These are phyloP conservation scores for Tylopilus sp. DNA, from an alignment of 768 basidiomycete genomes.

Conservation along the genomic window DNA sequence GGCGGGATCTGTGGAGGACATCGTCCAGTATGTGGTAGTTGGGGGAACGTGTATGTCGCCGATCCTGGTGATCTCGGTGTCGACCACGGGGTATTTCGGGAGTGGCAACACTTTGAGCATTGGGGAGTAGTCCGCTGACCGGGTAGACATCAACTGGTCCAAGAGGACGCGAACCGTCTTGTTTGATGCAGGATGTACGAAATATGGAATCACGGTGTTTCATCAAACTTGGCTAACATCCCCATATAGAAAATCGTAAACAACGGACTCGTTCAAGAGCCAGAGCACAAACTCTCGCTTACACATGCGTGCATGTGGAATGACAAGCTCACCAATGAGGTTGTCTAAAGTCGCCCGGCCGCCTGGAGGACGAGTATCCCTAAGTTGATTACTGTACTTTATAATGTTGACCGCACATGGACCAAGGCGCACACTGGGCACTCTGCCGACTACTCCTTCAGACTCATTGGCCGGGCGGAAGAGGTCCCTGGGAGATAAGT, in stretches of 20 bases:
- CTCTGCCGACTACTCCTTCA: slow-evolving; percentile 73
- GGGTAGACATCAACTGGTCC: slow-evolving; percentile 32
- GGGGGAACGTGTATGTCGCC: slow-evolving; percentile 13
- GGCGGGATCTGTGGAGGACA: slow-evolving; percentile 15
- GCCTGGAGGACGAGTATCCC: slow-evolving; percentile 52
- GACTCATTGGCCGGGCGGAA: slow-evolving; percentile 66
- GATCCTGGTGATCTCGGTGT: slow-evolving; percentile 5
- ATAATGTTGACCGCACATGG: slow-evolving; percentile 87
- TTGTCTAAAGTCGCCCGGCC: slow-evolving; percentile 52
- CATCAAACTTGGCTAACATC: background rate
- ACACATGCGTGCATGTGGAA: slow-evolving; percentile 77
- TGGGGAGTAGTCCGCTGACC: slow-evolving; percentile 34
- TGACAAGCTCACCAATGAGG: slow-evolving; percentile 63
- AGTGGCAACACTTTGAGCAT: slow-evolving; percentile 79
- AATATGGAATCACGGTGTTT: slow-evolving; percentile 74
- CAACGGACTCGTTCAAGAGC: slow-evolving; percentile 76
- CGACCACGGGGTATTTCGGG: slow-evolving; percentile 47
- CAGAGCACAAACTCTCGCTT: slow-evolving; percentile 93
- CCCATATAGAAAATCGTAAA: background rate
- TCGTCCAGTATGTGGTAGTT: slow-evolving; percentile 24
- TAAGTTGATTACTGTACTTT: slow-evolving; percentile 58
- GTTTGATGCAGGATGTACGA: slow-evolving; percentile 57
- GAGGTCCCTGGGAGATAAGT: slow-evolving; percentile 54
- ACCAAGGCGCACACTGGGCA: slow-evolving; percentile 76
- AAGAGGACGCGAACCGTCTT: slow-evolving; percentile 49